These are phyloP conservation scores for Naganishia liquefaciens DNA, from an alignment of 1,284 basidiomycete species.

Conservation along the genomic window DNA sequence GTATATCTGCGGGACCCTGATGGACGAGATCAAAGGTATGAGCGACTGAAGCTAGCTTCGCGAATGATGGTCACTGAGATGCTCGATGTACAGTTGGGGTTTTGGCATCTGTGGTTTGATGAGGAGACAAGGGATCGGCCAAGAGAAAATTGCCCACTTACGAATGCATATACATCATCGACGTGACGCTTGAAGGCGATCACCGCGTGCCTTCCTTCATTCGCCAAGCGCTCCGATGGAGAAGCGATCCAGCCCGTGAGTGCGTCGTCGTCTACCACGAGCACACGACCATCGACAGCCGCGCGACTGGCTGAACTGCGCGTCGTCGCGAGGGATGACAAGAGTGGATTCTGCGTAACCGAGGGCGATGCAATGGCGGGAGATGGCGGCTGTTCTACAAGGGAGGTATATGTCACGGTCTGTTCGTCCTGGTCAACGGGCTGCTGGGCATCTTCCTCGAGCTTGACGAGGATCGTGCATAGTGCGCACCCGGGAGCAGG, in stretches of 20 bases:
- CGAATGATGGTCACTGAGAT: not conserved
- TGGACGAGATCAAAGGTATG: not conserved
- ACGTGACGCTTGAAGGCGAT: constrained; percentile 48
- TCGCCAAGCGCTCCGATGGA: constrained; percentile 4
- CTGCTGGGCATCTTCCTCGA: constrained; percentile 1
- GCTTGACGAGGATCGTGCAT: constrained; percentile 24
- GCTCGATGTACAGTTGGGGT: no score
- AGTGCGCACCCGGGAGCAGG: constrained; percentile 3
- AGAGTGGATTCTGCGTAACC: not conserved
- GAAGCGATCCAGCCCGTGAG: constrained; percentile 18
- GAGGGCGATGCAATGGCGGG: constrained; percentile 19
- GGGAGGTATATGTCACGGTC: not conserved
- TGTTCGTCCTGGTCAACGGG: not conserved
- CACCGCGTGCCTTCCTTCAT: constrained; percentile 48
- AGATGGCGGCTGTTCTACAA: not conserved
- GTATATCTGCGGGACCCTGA: constrained; percentile 49
- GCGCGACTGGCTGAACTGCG: not conserved
- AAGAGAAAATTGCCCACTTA: constrained; percentile 37
- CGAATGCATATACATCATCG: constrained; percentile 50
- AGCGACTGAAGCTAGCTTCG: no score
- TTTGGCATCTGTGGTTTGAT: no score
- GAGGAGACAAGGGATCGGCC: not conserved
- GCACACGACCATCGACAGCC: not conserved
- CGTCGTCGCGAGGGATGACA: not conserved
- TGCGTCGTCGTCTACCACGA: constrained; percentile 26